phyloP scores from a whole-genome alignment of 73 alveolate genomes.

The Breviolum minutum region DNA sequence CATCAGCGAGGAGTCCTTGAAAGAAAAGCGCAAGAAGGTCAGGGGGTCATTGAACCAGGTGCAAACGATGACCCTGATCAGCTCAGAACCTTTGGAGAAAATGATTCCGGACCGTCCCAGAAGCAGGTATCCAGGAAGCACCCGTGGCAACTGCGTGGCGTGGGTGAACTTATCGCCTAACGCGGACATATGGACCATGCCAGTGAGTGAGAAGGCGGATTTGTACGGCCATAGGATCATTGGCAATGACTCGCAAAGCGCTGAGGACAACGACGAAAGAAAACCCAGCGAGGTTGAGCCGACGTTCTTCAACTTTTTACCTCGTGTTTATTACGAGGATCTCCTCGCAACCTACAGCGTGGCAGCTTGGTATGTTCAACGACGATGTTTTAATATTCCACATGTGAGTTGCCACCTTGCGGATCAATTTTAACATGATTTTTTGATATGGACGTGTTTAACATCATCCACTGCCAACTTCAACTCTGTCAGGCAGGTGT shows the following conservation, averaged over 20 bases:
- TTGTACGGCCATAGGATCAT: constrained; percentile 9
- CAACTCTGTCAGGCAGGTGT: neutral
- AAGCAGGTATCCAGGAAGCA: constrained; percentile 19
- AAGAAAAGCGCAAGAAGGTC: neutral
- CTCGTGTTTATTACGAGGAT: neutral
- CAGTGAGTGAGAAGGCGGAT: neutral
- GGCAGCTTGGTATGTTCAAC: neutral
- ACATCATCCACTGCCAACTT: too few species aligned
- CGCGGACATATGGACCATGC: neutral
- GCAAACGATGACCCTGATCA: neutral
- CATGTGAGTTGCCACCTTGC: neutral
- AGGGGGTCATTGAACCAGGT: neutral
- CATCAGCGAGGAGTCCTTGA: neutral
- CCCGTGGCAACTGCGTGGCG: neutral
- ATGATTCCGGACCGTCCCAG: neutral
- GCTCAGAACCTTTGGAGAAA: constrained; percentile 18
- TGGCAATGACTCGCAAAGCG: neutral
- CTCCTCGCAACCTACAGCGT: constrained; percentile 6
- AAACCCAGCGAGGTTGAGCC: neutral
- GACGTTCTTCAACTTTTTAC: neutral
- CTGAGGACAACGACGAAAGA: neutral
- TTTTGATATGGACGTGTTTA: neutral
- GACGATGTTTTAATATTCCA: too few species aligned
- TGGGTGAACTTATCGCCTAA: neutral
- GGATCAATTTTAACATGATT: neutral